Percentiles rank a stretch among this genome's conserved stretches.
Evolutionary conservation across 768 basidiomycete genomes (phyloP).

Genomic region (Serendipita vermifera): DNA sequence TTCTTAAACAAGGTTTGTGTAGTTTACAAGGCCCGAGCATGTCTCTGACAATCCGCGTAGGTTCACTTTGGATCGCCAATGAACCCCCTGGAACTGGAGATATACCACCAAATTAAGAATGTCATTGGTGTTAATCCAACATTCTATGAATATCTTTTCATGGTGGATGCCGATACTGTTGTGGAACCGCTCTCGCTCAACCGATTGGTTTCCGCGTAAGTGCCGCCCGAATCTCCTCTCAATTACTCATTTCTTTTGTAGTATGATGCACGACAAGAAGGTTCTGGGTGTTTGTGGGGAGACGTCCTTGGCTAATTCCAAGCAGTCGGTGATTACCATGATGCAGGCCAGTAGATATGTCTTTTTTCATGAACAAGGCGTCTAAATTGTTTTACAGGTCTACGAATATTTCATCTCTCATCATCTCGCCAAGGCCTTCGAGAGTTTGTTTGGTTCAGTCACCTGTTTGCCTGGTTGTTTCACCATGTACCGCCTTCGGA

Average conservation of each 20-base stretch:
- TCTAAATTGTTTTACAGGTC: slow-evolving; percentile 36
- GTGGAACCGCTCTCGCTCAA: slow-evolving; percentile 81
- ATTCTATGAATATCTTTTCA: slow-evolving; percentile 94
- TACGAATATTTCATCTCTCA: slow-evolving; percentile 99
- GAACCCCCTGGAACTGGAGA: slow-evolving; percentile 94
- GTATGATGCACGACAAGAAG: slow-evolving; percentile 95
- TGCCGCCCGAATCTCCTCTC: slow-evolving; percentile 17
- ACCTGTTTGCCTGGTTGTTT: slow-evolving; percentile 99
- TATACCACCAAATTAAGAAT: slow-evolving; percentile 99
- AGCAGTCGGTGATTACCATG: slow-evolving; percentile 93
- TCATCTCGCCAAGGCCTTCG: slow-evolving; percentile 97
- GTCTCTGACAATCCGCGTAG: slow-evolving; percentile 26
- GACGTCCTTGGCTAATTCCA: slow-evolving; percentile 82
- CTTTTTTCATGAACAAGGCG: not conserved
- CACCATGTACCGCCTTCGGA: slow-evolving; percentile 89
- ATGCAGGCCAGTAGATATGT: slow-evolving; percentile 53
- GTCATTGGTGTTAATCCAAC: slow-evolving; percentile 98
- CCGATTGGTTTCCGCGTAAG: slow-evolving; percentile 84
- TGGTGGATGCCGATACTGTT: slow-evolving; percentile 89
- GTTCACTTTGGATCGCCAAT: slow-evolving; percentile 95
- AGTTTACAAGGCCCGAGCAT: slow-evolving; percentile 14
- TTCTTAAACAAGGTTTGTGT: slow-evolving; percentile 97
- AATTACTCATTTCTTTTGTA: slow-evolving; percentile 22
- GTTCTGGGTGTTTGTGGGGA: slow-evolving; percentile 92
- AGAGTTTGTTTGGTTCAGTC: slow-evolving; percentile 90